Percentiles rank a stretch among this genome's conserved stretches.
Conservation (phyloP, 805 yeast genomes). For the Isabelozyma rhagii region DNA sequence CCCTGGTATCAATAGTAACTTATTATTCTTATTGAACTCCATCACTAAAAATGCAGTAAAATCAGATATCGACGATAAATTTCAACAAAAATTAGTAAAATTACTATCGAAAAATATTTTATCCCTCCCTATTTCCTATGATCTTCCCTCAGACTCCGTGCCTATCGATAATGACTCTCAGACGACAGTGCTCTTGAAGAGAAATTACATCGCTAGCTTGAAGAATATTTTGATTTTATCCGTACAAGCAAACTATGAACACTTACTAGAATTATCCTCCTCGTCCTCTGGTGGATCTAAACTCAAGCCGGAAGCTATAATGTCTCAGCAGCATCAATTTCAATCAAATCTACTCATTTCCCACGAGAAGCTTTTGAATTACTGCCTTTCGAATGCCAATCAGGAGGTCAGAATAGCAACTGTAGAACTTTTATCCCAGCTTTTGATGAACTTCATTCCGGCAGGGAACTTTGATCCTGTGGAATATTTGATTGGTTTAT, state of each 20-base stretch:
- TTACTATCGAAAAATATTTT: conserved; percentile 26
- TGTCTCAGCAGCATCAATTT: conserved; percentile 37
- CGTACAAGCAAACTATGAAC: conserved; percentile 34
- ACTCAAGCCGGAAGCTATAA: conserved; percentile 39
- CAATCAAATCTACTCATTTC: conserved; percentile 26
- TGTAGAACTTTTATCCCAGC: conserved; percentile 31
- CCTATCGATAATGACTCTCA: conserved; percentile 8
- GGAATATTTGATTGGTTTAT: conserved; percentile 31
- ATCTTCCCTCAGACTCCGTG: conserved; percentile 6
- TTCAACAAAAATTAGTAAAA: conserved; percentile 32
- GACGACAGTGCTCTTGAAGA: conserved; percentile 23
- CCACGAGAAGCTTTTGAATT: conserved; percentile 26
- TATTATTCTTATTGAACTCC: conserved; percentile 28
- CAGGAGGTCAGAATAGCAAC: conserved; percentile 36
- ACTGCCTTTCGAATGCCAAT: conserved; percentile 28
- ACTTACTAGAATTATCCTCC: conserved; percentile 31
- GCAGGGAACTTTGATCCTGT: conserved; percentile 35
- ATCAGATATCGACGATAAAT: conserved; percentile 38
- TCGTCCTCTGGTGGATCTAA: conserved; percentile 36
- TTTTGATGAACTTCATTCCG: conserved; percentile 34
- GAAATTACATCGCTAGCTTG: conserved; percentile 28
- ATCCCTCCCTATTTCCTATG: conserved; percentile 14
- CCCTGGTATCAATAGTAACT: conserved; percentile 20
- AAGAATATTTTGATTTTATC: conserved; percentile 32
- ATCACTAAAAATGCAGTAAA: conserved; percentile 34